These are phyloP conservation scores for Musa acuminata DNA, from an alignment of 176 grass and related monocot genomes.

Conservation along the genomic window DNA sequence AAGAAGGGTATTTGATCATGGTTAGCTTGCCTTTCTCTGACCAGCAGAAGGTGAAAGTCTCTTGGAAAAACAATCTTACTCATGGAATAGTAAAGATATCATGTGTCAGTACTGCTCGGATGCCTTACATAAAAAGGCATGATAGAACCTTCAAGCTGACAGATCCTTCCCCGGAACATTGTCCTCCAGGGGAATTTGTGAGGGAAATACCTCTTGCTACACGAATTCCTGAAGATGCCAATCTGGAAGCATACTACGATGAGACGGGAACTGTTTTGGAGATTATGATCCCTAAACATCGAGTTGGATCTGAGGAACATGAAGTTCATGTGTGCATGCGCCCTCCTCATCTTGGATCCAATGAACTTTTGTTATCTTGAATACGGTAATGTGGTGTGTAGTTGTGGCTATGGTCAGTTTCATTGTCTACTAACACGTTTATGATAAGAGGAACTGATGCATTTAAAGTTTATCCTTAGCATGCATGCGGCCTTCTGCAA, in stretches of 20 bases:
- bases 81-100: conserved; percentile 3
- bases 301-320: background rate
- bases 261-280: background rate
- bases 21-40: background rate
- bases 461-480: too few species aligned
- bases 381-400: background rate
- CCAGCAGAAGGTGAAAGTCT: background rate
- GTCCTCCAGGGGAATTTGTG: background rate
- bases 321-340: background rate
- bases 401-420: background rate
- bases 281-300: background rate
- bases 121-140: background rate
- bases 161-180: background rate
- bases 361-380: background rate
- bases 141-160: background rate
- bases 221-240: background rate
- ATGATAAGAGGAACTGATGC: too few species aligned
- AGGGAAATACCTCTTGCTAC: background rate
- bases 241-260: background rate
- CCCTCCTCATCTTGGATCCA: background rate
- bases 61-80: background rate
- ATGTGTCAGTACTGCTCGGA: background rate
- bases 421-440: too few species aligned
- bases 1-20: background rate
- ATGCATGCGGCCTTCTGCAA: too few species aligned